Conservation (phyloP, 2,329 filamentous ascomycete species). For the Dothideomycetes sp. region DNA sequence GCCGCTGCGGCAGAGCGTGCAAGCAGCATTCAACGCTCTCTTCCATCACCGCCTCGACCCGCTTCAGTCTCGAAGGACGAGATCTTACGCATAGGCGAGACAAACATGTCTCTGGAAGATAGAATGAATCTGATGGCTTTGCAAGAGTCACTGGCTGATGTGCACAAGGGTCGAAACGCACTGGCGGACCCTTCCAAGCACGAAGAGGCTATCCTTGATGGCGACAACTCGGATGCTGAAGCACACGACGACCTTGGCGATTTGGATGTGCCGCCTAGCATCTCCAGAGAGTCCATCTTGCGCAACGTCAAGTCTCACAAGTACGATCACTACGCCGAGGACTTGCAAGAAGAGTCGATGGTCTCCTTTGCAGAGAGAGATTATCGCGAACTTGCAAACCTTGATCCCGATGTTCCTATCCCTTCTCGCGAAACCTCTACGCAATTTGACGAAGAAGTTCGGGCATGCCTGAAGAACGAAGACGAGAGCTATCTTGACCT, state of each 20-base stretch:
- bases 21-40: constrained; percentile 54
- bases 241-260: constrained; percentile 25
- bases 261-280: constrained; percentile 52
- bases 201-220: constrained; percentile 21
- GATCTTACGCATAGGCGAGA: constrained; percentile 63
- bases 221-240: constrained; percentile 23
- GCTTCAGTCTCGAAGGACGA: constrained; percentile 65
- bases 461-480: constrained; percentile 56
- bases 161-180: not conserved
- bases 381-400: constrained; percentile 42
- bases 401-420: constrained; percentile 84
- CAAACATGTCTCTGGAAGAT: constrained; percentile 72
- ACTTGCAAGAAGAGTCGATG: constrained; percentile 41
- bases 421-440: constrained; percentile 69
- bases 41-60: constrained; percentile 63
- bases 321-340: constrained; percentile 40
- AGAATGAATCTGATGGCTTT: constrained; percentile 73
- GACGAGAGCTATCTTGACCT: constrained; percentile 52
- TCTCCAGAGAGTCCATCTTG: constrained; percentile 89
- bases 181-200: constrained; percentile 15
- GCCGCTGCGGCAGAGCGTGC: constrained; percentile 65
- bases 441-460: constrained; percentile 51
- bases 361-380: constrained; percentile 45
- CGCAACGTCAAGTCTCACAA: constrained; percentile 66
- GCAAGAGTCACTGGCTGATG: constrained; percentile 14